Evolutionary conservation across 768 basidiomycete species (phyloP), one percentile per base, ranked within the genome.

Genomic region (Tricholoma matsutake): DNA sequence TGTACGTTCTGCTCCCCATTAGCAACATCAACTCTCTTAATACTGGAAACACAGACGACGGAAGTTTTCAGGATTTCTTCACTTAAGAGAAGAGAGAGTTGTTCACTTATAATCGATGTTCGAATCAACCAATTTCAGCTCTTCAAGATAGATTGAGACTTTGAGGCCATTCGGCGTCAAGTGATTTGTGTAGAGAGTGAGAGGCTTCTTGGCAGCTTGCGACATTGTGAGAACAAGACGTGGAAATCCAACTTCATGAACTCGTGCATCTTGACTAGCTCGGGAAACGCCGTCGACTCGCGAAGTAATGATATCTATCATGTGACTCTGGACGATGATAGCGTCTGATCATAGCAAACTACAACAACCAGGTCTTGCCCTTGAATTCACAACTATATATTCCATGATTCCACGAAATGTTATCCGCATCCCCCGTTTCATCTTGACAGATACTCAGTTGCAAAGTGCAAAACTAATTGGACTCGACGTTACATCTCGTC

Each of bases 1-100:
- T 47, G 14, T n/a, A 78, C 85, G 76, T 94, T 95, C 75, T 94
- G 92, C n/a, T 78, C 76, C 66, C 87, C 87, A 63, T 82, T 83
- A 13, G 70, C 71, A 63, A 94, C 78, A 60, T 84, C 75, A 64
- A 95, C 81, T 47, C 69, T 77, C 61, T 82, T 71, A 51, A 79
- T 69, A 32, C 86, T 87, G 25, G 70, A 22, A 41, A 28, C 22
- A 34, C 16, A 1, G 45, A 41, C 6, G 14, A 37, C 13, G 28
- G 0, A 10, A 14, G 10, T 25, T 1, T 32, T 59, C 3, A 35
- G 32, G 22, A 31, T 22, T 51, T 29, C 31, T 14, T 52, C 60
- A 34, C 22, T 39, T 10, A n/a, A 7, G 8, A 41, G 6, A 7
- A n/a, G n/a, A 7, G 22, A 58, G 28, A 16, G 54, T 11, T 6